These are phyloP conservation scores for Clarireedia homoeocarpa DNA, from an alignment of 2,329 filamentous ascomycete genomes.

Conservation along the genomic window DNA sequence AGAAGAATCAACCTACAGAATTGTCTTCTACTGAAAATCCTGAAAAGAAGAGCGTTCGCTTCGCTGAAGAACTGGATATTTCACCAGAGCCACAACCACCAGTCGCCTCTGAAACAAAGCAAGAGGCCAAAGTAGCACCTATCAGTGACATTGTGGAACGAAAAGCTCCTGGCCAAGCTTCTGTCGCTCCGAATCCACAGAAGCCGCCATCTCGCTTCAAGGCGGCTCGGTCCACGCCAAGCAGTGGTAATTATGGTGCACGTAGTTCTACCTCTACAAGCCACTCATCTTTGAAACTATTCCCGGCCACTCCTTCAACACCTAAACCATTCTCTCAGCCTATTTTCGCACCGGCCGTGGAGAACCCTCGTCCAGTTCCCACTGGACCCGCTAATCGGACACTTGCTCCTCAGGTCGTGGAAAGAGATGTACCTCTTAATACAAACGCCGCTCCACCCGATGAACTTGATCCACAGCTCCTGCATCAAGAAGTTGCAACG, in stretches of 20 bases:
- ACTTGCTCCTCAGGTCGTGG: slow-evolving; percentile 52
- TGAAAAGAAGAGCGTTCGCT: slow-evolving; percentile 66
- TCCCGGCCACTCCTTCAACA: slow-evolving; percentile 18
- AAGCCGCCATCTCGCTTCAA: slow-evolving; percentile 38
- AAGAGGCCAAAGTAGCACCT: slow-evolving; percentile 27
- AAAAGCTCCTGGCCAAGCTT: slow-evolving; percentile 16
- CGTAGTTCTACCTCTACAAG: slow-evolving; percentile 16
- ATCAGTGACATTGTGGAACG: slow-evolving; percentile 40
- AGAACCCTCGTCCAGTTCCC: slow-evolving; percentile 19
- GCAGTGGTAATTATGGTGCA: slow-evolving; percentile 14
- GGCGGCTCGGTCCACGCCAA: slow-evolving; percentile 26
- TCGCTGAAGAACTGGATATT: slow-evolving; percentile 67
- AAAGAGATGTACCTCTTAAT: slow-evolving; percentile 37
- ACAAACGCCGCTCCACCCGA: slow-evolving; percentile 41
- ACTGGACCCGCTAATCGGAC: slow-evolving; percentile 38
- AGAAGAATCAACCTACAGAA: neutral
- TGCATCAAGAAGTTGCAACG: slow-evolving; percentile 69
- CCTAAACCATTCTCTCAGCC: slow-evolving; percentile 22
- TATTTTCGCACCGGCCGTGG: slow-evolving; percentile 20
- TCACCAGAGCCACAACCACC: slow-evolving; percentile 38
- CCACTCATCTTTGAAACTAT: slow-evolving; percentile 13
- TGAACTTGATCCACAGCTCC: slow-evolving; percentile 63
- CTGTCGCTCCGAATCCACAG: slow-evolving; percentile 18
- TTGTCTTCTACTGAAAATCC: neutral
- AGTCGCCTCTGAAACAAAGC: slow-evolving; percentile 10